Percentiles rank a stretch among this genome's conserved stretches.
Conservation (phyloP, 169 alveolate species). For the Cryptosporidium xiaoi region DNA sequence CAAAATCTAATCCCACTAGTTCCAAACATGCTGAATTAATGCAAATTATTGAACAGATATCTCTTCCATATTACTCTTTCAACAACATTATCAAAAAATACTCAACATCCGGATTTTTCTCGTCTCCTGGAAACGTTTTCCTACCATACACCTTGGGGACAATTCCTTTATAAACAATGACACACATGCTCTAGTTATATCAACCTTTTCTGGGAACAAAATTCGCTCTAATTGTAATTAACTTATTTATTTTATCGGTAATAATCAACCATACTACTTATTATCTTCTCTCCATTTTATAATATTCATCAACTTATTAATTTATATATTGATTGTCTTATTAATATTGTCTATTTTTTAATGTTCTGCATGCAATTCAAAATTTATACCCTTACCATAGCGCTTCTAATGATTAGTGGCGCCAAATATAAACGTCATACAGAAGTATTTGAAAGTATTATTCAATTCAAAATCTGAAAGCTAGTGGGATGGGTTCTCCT, state of each 20-base stretch:
- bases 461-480: constrained; percentile 13
- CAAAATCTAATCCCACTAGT: background rate
- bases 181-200: no score
- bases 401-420: background rate
- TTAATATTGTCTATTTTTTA: no score
- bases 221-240: no score
- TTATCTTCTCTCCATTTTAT: no score
- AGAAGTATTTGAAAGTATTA: constrained; percentile 19
- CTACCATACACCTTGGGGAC: constrained; percentile 56
- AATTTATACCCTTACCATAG: background rate
- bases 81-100: constrained; percentile 26
- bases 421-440: constrained; percentile 33
- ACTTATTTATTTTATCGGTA: no score
- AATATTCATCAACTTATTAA: no score
- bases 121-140: constrained; percentile 65
- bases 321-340: background rate
- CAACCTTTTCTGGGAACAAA: no score
- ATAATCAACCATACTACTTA: no score
- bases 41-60: constrained; percentile 48
- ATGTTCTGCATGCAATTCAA: background rate
- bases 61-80: constrained; percentile 32
- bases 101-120: constrained; percentile 58
- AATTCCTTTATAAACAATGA: constrained; percentile 4
- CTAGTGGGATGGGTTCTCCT: constrained; percentile 8
- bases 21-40: constrained; percentile 13